Conservation (phyloP, 139 green algal species). For the Chlamydomonas incerta region DNA sequence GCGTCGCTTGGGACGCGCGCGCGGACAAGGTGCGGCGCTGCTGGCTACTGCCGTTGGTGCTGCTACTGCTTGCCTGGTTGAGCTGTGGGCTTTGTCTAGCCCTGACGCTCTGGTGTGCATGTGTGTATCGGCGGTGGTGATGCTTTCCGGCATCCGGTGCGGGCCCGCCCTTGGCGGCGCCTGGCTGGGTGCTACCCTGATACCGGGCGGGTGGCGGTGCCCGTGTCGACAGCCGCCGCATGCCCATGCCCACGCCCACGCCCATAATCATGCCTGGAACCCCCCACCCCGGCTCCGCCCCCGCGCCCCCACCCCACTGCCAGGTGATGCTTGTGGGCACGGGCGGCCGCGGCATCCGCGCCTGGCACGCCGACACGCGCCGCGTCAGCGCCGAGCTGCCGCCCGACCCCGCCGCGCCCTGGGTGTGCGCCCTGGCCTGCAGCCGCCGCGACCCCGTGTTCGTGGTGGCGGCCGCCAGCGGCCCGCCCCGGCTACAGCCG, state of each 20-base stretch:
- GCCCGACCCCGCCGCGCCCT: slow-evolving; percentile 31
- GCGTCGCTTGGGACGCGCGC: slow-evolving; percentile 59
- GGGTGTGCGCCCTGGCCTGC: slow-evolving; percentile 41
- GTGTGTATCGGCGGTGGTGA: too few species aligned
- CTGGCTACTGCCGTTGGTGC: too few species aligned
- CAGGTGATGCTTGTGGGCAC: slow-evolving; percentile 64
- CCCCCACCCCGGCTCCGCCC: not conserved
- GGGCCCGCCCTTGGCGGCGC: too few species aligned
- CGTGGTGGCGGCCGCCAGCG: slow-evolving; percentile 29
- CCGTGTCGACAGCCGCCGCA: too few species aligned
- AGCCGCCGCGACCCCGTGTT: slow-evolving; percentile 53
- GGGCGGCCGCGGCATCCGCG: slow-evolving; percentile 34
- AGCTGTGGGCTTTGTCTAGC: too few species aligned
- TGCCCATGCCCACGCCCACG: too few species aligned
- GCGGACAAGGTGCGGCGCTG: slow-evolving; percentile 54
- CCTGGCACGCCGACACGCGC: slow-evolving; percentile 67
- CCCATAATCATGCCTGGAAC: too few species aligned
- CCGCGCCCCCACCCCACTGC: not conserved
- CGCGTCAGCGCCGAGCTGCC: slow-evolving; percentile 50
- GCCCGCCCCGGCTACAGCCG: not conserved
- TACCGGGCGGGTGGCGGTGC: too few species aligned
- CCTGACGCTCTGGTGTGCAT: too few species aligned
- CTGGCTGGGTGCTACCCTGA: too few species aligned
- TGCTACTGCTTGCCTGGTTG: too few species aligned
- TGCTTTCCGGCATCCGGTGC: too few species aligned